A percentile compares a stretch with the other conserved stretches of the same genome.
Conservation (phyloP, 2,329 filamentous ascomycete genomes). For the Chaetomiaceae sp. region DNA sequence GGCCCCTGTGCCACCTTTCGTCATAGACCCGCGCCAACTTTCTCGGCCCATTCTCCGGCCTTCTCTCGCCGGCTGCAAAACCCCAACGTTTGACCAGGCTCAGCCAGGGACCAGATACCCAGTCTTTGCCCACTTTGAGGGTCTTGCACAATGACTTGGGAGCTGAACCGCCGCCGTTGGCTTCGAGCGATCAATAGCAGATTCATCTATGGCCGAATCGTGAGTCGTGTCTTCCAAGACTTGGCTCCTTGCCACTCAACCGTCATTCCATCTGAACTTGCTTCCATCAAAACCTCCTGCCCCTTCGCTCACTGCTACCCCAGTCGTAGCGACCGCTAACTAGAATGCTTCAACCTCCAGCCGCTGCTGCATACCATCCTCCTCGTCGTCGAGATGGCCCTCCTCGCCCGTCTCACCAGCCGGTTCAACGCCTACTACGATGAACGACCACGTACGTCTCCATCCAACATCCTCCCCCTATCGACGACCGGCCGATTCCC, state of each 20-base stretch:
- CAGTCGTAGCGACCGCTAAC: conserved; percentile 13
- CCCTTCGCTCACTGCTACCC: neutral
- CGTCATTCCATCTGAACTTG: neutral
- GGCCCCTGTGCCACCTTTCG: conserved; percentile 19
- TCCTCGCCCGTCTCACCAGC: conserved; percentile 74
- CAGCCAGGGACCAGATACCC: no score
- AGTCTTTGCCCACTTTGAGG: neutral
- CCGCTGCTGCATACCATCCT: conserved; percentile 82
- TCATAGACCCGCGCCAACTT: conserved; percentile 21
- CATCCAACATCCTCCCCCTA: neutral
- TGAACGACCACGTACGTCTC: conserved; percentile 69
- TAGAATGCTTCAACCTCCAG: conserved; percentile 44
- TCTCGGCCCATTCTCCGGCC: neutral
- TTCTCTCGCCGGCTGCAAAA: conserved; percentile 1
- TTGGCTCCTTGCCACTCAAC: neutral
- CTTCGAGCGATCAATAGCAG: conserved; percentile 64
- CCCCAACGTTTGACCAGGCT: conserved; percentile 4
- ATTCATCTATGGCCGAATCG: conserved; percentile 69
- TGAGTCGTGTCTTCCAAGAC: no score
- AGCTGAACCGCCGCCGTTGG: conserved; percentile 56
- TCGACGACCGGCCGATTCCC: neutral
- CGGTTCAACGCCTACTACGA: conserved; percentile 95
- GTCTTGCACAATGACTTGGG: conserved; percentile 50
- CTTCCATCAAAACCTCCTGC: no score
- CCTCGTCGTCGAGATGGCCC: conserved; percentile 82